Evolutionary conservation across 1,284 basidiomycete genomes (phyloP).

Genomic region (Golubevia pallescens): DNA sequence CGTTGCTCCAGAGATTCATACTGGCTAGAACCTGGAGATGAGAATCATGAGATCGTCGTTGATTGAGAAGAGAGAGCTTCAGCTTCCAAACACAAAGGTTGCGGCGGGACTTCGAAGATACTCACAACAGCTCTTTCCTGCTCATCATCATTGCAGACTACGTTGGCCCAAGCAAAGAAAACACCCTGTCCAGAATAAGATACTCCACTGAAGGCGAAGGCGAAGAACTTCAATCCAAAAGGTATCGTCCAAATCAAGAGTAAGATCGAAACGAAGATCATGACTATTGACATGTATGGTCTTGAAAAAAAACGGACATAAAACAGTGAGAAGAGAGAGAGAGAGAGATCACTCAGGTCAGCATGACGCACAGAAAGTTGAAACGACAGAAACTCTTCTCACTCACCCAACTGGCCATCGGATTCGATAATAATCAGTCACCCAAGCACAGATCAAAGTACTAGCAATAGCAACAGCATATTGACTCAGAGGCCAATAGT

Average conservation of each 20-base stretch:
- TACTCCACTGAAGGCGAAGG: conserved; percentile 28
- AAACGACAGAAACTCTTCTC: no score
- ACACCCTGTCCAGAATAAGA: conserved; percentile 42
- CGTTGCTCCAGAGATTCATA: conserved; percentile 26
- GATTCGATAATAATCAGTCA: conserved; percentile 20
- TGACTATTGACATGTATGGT: conserved; percentile 23
- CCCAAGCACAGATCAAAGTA: conserved; percentile 25
- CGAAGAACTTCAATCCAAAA: conserved; percentile 37
- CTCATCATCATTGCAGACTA: conserved; percentile 27
- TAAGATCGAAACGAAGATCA: conserved; percentile 26
- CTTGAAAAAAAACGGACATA: conserved; percentile 19
- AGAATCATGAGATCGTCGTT: no score
- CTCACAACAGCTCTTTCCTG: conserved; percentile 37
- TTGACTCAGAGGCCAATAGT: conserved; percentile 33
- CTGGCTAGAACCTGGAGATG: conserved; percentile 2
- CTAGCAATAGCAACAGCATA: conserved; percentile 30
- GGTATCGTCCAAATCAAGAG: conserved; percentile 41
- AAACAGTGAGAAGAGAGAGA: neutral
- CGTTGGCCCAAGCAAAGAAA: conserved; percentile 48
- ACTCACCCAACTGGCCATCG: conserved; percentile 14
- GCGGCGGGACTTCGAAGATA: no score
- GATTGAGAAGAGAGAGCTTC: no score
- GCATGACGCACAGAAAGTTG: no score
- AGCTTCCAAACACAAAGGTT: no score
- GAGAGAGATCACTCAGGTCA: neutral